A percentile compares a stretch with the other conserved stretches of the same genome.
These are phyloP conservation scores for Gaeumannomyces tritici DNA, from an alignment of 2,329 filamentous ascomycete species.

Conservation along the genomic window DNA sequence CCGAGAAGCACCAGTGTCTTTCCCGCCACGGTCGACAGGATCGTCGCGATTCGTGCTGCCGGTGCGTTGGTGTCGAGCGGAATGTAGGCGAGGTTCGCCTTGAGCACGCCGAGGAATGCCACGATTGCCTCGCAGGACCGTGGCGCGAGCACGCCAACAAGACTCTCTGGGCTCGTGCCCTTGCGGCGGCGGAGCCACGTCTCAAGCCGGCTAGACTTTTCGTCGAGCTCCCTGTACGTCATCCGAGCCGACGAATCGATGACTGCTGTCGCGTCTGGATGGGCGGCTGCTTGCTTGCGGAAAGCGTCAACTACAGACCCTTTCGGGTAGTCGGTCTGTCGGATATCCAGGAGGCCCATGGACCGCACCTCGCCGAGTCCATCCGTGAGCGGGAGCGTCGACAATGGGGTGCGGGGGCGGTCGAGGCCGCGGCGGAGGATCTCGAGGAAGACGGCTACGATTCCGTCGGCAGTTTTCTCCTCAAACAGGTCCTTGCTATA, in stretches of 20 bases:
- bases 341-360: neutral
- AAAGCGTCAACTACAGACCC: neutral
- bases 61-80: neutral
- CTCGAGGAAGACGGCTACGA: neutral
- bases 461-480: neutral
- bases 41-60: neutral
- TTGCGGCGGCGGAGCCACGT: neutral
- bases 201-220: neutral
- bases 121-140: conserved; percentile 4
- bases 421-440: neutral
- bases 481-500: neutral
- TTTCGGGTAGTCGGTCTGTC: neutral
- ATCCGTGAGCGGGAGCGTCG: neutral
- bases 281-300: neutral
- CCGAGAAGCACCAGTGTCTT: neutral
- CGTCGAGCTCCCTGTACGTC: neutral
- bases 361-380: neutral
- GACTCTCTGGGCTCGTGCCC: neutral
- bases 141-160: neutral
- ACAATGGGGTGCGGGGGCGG: neutral
- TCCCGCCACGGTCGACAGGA: neutral
- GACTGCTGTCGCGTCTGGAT: neutral
- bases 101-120: neutral
- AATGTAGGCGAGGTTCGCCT: neutral
- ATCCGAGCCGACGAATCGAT: neutral